Evolutionary conservation across 495 filamentous ascomycete species (phyloP), one percentile per base, ranked within the genome.

Genomic region (Rhypophila decipiens): DNA sequence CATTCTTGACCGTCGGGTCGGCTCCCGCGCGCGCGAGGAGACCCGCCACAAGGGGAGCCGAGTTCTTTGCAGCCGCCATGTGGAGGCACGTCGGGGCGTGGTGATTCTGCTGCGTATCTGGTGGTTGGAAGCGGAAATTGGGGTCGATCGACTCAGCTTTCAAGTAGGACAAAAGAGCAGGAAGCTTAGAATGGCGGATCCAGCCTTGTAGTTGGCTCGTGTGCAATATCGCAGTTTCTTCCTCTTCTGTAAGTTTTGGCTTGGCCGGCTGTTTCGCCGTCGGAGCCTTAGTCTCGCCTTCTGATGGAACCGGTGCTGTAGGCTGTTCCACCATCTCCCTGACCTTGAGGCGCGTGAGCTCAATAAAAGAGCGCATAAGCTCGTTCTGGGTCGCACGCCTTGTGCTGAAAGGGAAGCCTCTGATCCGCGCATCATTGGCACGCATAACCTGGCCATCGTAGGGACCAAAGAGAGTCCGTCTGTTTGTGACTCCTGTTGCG

Each of bases 371-470:
- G 17, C 90, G 80, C 86, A 96, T 90, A 1, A 98, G 83, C 65
- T 98, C 93, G 27, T 81, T 85, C 52, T 98, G 90, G 0, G 93
- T 98, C 2, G 93, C 89, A 20, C 93, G 75, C n/a, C 91, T 80
- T 9, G 93, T 98, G 66, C 78, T 94, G 66, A 98, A 97, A 0
- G 93, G 93, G 57, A 98, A 96, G 0, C 86, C 83, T 36, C 94
- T 77, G 53, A 93, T 73, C n/a, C 94, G 76, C 1, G 82, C 73
- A 56, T 98, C 93, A 55, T 90, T 93, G 34, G 79, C 77, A 33
- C 77, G 81, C 42, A 97, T 59, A 2, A 95, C 79, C 58, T 96
- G 88, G 2, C 80, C 86, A 2, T 97, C 90, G 60, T 96, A 93
- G 4, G 89, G 84, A 2, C 88, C 87, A 58, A 95, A 96, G 2